Evolutionary conservation across 2,329 filamentous ascomycete species (phyloP).

Genomic region (Arthroderma sp.): DNA sequence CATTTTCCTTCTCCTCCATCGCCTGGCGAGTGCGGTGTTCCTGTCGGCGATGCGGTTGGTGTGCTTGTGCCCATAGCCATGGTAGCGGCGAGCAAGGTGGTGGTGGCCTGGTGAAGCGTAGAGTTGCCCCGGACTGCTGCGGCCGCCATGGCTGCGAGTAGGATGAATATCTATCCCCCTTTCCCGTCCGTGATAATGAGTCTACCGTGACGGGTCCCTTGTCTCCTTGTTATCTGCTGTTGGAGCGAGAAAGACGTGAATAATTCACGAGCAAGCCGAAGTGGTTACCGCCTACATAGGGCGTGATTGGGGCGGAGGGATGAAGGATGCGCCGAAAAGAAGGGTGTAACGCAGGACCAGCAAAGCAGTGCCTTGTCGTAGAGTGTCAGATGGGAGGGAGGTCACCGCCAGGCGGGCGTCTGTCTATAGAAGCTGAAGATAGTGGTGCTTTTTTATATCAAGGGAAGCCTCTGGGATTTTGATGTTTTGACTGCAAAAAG

Average conservation of each 20-base stretch:
- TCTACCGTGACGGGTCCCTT: background rate
- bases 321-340: background rate
- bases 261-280: background rate
- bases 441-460: no score
- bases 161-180: no score
- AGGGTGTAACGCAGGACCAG: background rate
- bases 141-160: background rate
- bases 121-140: constrained; percentile 1
- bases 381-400: background rate
- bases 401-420: no score
- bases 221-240: background rate
- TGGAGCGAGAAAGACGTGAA: background rate
- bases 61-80: constrained; percentile 8
- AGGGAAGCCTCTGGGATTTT: no score
- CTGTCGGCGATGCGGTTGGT: constrained; percentile 5
- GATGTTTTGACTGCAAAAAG: no score
- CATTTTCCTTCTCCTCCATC: constrained; percentile 60
- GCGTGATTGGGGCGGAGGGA: background rate
- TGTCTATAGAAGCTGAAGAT: no score
- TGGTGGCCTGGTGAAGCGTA: constrained; percentile 5
- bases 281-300: constrained; percentile 2
- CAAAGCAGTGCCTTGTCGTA: background rate
- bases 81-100: constrained; percentile 13
- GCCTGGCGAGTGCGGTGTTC: constrained; percentile 14
- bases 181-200: no score